Evolutionary conservation across 371 early-diverging fungal species (phyloP).

Genomic region (Mortierella sp.): DNA sequence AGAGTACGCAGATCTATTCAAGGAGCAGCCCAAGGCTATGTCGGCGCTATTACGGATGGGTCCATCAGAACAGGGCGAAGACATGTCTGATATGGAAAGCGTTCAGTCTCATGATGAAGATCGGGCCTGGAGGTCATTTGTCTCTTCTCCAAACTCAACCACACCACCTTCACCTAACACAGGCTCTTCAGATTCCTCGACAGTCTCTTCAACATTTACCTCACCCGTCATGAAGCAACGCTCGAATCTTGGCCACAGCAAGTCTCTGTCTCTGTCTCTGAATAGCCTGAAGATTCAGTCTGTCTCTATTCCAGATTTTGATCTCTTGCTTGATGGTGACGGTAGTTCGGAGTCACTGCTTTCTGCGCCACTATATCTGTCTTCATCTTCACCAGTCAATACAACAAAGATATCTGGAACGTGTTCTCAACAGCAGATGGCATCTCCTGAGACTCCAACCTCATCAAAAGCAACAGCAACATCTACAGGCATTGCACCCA

Average conservation of each 20-base stretch:
- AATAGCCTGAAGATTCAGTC: slow-evolving; percentile 4
- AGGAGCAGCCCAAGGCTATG: slow-evolving; percentile 31
- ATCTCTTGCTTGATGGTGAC: background rate
- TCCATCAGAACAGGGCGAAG: slow-evolving; percentile 28
- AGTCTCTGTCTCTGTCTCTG: background rate
- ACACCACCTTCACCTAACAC: slow-evolving; percentile 50
- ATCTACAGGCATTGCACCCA: background rate
- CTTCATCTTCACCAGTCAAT: background rate
- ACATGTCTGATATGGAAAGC: slow-evolving; percentile 56
- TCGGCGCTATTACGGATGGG: slow-evolving; percentile 20
- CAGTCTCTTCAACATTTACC: slow-evolving; percentile 25
- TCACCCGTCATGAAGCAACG: slow-evolving; percentile 40
- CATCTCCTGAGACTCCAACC: background rate
- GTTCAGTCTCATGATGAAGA: slow-evolving; percentile 33
- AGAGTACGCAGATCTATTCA: slow-evolving; percentile 30
- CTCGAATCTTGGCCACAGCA: background rate
- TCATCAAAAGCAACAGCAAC: background rate
- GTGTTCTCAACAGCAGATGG: background rate
- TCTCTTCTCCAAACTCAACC: slow-evolving; percentile 55
- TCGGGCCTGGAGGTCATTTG: slow-evolving; percentile 44
- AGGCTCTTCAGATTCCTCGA: slow-evolving; percentile 31
- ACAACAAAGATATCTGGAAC: background rate
- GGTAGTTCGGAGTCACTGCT: background rate
- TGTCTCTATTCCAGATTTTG: slow-evolving; percentile 2
- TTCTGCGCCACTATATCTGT: background rate